These are phyloP conservation scores for Blastobotrys ciferrii DNA, from an alignment of 1,139 yeast species.

Conservation along the genomic window DNA sequence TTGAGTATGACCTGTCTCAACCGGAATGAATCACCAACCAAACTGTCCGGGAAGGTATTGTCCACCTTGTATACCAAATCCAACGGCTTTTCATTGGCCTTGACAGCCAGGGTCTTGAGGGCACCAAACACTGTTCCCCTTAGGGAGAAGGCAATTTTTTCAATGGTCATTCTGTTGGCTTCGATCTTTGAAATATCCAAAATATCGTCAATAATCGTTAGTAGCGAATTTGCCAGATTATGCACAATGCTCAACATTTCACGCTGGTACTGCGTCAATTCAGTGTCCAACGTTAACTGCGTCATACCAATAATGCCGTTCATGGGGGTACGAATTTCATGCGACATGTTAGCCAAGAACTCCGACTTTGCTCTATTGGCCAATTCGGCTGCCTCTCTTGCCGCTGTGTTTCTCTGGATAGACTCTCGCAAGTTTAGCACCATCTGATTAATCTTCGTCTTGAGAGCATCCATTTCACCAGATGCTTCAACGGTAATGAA, in stretches of 20 bases:
- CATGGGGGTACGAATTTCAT: constrained; percentile 88
- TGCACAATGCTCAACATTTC: constrained; percentile 88
- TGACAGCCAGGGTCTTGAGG: constrained; percentile 79
- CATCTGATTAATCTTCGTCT: constrained; percentile 89
- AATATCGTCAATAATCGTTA: constrained; percentile 84
- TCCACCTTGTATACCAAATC: constrained; percentile 80
- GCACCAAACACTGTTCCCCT: constrained; percentile 89
- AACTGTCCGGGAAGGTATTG: constrained; percentile 79
- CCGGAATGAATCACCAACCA: constrained; percentile 84
- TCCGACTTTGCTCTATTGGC: constrained; percentile 91
- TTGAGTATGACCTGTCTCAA: constrained; percentile 80
- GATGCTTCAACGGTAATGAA: constrained; percentile 88
- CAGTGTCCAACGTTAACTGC: constrained; percentile 81
- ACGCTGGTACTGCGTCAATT: constrained; percentile 81
- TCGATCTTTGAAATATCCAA: constrained; percentile 89
- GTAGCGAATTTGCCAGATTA: constrained; percentile 75
- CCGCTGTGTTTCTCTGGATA: constrained; percentile 87
- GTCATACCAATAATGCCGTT: constrained; percentile 94
- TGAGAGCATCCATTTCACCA: constrained; percentile 92
- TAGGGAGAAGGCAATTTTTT: constrained; percentile 78
- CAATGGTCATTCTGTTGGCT: constrained; percentile 89
- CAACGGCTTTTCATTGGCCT: constrained; percentile 79
- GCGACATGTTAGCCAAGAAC: constrained; percentile 87
- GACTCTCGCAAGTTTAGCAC: constrained; percentile 83
- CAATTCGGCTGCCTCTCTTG: constrained; percentile 89